Conservation (phyloP, 345 rosid species). For the Aurinia saxatilis region DNA sequence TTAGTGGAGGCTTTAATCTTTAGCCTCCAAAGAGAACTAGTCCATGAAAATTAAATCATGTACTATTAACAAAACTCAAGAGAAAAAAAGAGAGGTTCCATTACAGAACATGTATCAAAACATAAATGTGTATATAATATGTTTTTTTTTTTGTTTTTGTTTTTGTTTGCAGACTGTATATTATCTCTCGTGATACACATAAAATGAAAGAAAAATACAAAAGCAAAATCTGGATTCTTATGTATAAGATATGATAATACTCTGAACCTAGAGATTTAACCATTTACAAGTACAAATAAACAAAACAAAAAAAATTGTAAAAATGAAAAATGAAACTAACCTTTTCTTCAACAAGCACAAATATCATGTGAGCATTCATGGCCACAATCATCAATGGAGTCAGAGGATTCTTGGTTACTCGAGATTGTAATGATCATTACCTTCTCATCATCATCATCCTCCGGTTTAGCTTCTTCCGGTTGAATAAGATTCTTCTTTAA, state of each 20-base stretch:
- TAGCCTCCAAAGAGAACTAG: neutral
- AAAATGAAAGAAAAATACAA: neutral
- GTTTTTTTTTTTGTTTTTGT: neutral
- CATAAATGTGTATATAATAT: neutral
- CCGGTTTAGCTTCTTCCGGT: conserved; percentile 20
- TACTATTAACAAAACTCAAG: too few species aligned
- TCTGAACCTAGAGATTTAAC: neutral
- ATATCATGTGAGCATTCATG: conserved; percentile 24
- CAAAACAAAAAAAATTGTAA: too few species aligned
- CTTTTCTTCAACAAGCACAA: conserved; percentile 26
- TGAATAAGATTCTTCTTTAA: conserved; percentile 18
- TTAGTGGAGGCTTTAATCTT: conserved; percentile 10
- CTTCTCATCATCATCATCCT: conserved; percentile 3
- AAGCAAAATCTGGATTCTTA: neutral
- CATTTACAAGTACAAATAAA: neutral
- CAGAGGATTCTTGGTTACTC: conserved; percentile 12
- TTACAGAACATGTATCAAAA: neutral
- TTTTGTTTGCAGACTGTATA: neutral
- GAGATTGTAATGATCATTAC: conserved; percentile 16
- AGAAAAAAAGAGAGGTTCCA: too few species aligned
- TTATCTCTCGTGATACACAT: neutral
- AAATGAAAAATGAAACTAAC: neutral
- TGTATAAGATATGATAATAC: neutral
- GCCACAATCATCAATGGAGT: conserved; percentile 3
- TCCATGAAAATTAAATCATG: neutral